Evolutionary conservation across 768 basidiomycete species (phyloP).

Genomic region (Astraeus odoratus): DNA sequence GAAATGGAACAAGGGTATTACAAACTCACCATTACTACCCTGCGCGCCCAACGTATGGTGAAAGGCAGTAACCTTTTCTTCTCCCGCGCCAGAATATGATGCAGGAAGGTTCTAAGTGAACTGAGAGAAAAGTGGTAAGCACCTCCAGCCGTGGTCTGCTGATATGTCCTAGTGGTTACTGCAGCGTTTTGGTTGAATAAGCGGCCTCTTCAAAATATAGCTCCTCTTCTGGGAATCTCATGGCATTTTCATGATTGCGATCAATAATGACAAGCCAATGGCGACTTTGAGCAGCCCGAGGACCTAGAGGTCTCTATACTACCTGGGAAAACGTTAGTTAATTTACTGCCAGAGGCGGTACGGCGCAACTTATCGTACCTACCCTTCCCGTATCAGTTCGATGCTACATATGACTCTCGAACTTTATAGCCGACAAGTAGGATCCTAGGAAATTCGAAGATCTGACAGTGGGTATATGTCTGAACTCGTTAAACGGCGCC

Average conservation of each 20-base stretch:
- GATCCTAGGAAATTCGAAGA: constrained; percentile 20
- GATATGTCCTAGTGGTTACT: not conserved
- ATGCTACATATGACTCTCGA: constrained; percentile 8
- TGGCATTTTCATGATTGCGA: not conserved
- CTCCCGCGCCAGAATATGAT: not conserved
- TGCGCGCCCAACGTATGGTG: not conserved
- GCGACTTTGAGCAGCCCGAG: not conserved
- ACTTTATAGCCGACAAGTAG: constrained; percentile 17
- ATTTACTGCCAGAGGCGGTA: constrained; percentile 13
- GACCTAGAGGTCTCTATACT: not conserved
- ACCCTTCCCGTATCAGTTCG: constrained; percentile 26
- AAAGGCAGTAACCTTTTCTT: not conserved
- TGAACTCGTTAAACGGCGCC: constrained; percentile 18
- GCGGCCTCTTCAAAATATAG: not conserved
- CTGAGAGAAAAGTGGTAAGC: not conserved
- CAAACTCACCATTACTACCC: not conserved
- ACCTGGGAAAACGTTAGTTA: not conserved
- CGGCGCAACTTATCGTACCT: constrained; percentile 18
- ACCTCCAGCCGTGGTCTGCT: not conserved
- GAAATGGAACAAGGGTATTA: too few species aligned
- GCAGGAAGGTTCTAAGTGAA: not conserved
- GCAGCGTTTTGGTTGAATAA: not conserved
- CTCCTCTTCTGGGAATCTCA: not conserved
- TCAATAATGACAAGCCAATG: not conserved
- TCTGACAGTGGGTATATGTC: constrained; percentile 25